These are phyloP conservation scores for Puccinia coronata DNA, from an alignment of 1,284 basidiomycete species.

Conservation along the genomic window DNA sequence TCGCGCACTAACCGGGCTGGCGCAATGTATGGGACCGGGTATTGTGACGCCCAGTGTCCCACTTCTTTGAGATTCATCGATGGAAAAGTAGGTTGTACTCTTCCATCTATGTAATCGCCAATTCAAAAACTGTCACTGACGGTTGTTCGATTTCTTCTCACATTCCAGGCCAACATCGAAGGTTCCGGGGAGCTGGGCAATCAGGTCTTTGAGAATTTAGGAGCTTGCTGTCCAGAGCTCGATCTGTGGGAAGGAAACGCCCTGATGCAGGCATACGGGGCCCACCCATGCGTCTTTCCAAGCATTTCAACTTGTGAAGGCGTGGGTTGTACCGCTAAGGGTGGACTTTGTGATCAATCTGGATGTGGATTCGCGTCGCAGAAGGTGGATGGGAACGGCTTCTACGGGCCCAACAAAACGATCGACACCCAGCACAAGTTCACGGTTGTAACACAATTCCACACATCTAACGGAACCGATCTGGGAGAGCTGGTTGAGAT, in stretches of 20 bases:
- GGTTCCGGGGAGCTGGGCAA: neutral
- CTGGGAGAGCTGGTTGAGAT: constrained; percentile 22
- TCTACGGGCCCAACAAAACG: constrained; percentile 32
- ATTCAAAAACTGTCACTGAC: neutral
- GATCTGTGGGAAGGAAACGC: constrained; percentile 60
- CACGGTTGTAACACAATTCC: constrained; percentile 37
- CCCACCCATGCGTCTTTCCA: neutral
- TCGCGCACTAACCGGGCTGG: constrained; percentile 40
- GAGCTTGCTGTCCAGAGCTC: constrained; percentile 62
- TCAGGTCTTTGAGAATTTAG: neutral
- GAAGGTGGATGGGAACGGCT: neutral
- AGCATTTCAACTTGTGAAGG: neutral
- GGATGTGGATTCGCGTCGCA: constrained; percentile 31
- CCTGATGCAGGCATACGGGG: neutral
- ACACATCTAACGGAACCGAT: neutral
- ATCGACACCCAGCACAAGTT: constrained; percentile 31
- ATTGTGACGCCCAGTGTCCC: constrained; percentile 60
- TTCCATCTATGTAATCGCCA: neutral
- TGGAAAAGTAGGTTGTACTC: constrained; percentile 61
- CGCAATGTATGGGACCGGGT: constrained; percentile 53
- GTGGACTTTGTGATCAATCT: constrained; percentile 4
- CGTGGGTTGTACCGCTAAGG: neutral
- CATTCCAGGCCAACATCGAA: neutral
- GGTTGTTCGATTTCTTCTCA: neutral
- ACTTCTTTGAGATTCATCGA: constrained; percentile 66